These are phyloP conservation scores for Stagonosporopsis rhizophila DNA, from an alignment of 2,329 filamentous ascomycete species.

Conservation along the genomic window DNA sequence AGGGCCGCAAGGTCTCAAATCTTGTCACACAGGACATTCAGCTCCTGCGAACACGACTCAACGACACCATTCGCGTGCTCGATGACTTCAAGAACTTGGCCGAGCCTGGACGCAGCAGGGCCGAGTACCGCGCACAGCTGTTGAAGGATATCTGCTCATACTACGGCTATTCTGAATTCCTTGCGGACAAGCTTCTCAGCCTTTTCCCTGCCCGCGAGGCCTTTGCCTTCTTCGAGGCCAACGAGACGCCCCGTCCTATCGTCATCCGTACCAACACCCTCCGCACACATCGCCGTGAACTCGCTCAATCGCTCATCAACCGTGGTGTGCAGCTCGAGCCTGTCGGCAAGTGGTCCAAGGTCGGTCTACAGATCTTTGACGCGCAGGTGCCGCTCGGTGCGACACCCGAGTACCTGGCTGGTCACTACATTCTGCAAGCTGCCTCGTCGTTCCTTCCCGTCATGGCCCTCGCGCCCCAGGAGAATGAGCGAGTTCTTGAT, in stretches of 20 bases:
- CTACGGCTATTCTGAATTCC: conserved; percentile 92
- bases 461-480: conserved; percentile 94
- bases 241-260: conserved; percentile 91
- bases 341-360: conserved; percentile 98
- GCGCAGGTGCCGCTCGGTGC: conserved; percentile 86
- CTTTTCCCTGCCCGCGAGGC: conserved; percentile 93
- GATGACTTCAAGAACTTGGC: conserved; percentile 85
- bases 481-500: conserved; percentile 89
- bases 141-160: conserved; percentile 93
- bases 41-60: conserved; percentile 85
- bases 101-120: conserved; percentile 79
- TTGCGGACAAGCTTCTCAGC: conserved; percentile 95
- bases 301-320: conserved; percentile 94
- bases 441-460: conserved; percentile 96
- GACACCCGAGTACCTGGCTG: conserved; percentile 95
- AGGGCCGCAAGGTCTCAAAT: conserved; percentile 63
- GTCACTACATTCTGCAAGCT: conserved; percentile 97
- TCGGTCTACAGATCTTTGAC: conserved; percentile 96
- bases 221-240: conserved; percentile 98
- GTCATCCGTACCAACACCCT: conserved; percentile 98
- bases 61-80: conserved; percentile 89
- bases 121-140: conserved; percentile 86
- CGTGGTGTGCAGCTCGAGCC: conserved; percentile 95
- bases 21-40: conserved; percentile 85
- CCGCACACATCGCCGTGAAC: conserved; percentile 75